These are phyloP conservation scores for Cicer judaicum DNA, from an alignment of 306 rosid species.

Conservation along the genomic window DNA sequence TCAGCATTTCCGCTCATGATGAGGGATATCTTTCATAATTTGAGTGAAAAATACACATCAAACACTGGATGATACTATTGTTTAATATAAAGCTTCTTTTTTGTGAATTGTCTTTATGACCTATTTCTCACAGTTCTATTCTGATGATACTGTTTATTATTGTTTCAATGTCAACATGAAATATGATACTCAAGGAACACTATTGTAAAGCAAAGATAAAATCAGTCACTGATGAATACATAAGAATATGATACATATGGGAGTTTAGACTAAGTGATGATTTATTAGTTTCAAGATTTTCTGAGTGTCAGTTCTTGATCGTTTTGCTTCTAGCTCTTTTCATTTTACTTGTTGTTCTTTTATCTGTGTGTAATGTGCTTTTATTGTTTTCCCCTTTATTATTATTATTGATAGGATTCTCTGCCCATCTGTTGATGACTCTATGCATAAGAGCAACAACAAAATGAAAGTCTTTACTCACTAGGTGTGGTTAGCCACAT, in stretches of 20 bases:
- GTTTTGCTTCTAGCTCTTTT: background rate
- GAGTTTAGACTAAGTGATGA: background rate
- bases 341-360: background rate
- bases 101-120: too few relatives aligned
- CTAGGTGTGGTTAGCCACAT: too few relatives aligned
- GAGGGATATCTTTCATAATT: too few relatives aligned
- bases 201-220: background rate
- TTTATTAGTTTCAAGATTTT: background rate
- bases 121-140: too few relatives aligned
- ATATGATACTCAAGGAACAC: slow-evolving; percentile 1
- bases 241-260: background rate
- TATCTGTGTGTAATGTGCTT: background rate
- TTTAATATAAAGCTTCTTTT: too few relatives aligned
- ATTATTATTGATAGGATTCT: background rate
- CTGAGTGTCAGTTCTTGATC: background rate
- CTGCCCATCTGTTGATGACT: background rate
- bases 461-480: too few relatives aligned
- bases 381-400: background rate
- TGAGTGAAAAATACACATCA: too few relatives aligned
- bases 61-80: too few relatives aligned
- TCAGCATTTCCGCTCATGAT: background rate
- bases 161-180: background rate
- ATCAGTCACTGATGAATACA: background rate
- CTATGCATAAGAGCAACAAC: background rate
- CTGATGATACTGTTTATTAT: background rate